phyloP scores from a whole-genome alignment of 768 basidiomycete species.

The Boletus barrowsii region DNA sequence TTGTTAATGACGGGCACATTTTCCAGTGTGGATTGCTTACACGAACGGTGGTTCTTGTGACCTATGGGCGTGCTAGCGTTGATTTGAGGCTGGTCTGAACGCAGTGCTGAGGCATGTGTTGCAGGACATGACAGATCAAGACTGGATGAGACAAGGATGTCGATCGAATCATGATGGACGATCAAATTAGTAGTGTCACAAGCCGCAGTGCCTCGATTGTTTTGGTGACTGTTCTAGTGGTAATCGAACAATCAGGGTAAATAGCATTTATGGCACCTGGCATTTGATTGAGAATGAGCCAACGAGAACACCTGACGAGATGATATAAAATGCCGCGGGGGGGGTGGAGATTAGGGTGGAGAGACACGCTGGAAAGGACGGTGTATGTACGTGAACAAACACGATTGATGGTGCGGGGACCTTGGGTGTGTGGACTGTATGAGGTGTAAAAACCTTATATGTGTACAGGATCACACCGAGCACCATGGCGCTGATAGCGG shows the following conservation, averaged over 20 bases:
- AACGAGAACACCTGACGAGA: constrained; percentile 12
- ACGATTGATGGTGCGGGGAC: constrained; percentile 34
- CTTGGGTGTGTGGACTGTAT: constrained; percentile 29
- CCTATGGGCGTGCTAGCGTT: background rate
- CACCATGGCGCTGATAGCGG: constrained; percentile 26
- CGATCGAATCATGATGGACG: constrained; percentile 25
- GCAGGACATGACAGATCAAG: constrained; percentile 23
- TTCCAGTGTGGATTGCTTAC: constrained; percentile 11
- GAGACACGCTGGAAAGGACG: constrained; percentile 31
- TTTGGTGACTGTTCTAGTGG: constrained; percentile 2
- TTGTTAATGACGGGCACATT: constrained; percentile 1
- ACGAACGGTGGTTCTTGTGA: constrained; percentile 4
- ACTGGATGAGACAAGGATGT: constrained; percentile 14
- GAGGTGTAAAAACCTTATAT: constrained; percentile 35
- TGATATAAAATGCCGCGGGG: constrained; percentile 30
- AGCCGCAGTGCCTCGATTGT: constrained; percentile 17
- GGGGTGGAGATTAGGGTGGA: constrained; percentile 32
- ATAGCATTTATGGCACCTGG: constrained; percentile 13
- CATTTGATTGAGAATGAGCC: constrained; percentile 11
- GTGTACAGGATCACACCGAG: constrained; percentile 27
- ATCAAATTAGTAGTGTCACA: constrained; percentile 28
- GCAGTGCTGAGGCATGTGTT: constrained; percentile 23
- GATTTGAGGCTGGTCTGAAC: constrained; percentile 5
- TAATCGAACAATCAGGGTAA: constrained; percentile 5
- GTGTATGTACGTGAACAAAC: constrained; percentile 35